Conservation (phyloP, 106 monocot genomes). For the Dioscorea alata region DNA sequence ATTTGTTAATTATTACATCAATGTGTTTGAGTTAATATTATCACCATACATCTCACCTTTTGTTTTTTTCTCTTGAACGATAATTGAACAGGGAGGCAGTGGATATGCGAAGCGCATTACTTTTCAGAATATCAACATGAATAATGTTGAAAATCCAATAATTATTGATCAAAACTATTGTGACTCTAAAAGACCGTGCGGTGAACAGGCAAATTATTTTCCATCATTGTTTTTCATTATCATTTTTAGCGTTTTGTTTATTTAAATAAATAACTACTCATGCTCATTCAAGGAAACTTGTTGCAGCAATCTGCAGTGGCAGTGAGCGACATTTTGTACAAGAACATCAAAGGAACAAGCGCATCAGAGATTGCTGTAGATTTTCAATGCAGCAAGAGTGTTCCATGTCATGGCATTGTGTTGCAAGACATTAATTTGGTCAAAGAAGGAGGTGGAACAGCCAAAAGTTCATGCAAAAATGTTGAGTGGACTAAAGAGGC, state of each 20-base stretch:
- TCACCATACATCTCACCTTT: no score
- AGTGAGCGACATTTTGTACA: conserved; percentile 44
- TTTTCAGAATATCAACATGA: conserved; percentile 60
- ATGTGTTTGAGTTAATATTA: no score
- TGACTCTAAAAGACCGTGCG: conserved; percentile 48
- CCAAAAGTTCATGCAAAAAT: conserved; percentile 26
- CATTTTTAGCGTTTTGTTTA: no score
- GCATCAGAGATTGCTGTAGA: conserved; percentile 41
- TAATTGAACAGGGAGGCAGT: conserved; percentile 71
- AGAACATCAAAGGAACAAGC: conserved; percentile 67
- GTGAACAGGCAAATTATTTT: conserved; percentile 40
- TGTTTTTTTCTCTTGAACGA: no score
- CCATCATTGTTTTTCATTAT: no score
- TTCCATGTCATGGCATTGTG: conserved; percentile 36
- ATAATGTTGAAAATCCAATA: conserved; percentile 62
- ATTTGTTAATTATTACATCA: no score
- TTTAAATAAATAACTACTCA: no score
- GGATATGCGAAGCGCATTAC: conserved; percentile 59
- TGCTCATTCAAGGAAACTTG: no score
- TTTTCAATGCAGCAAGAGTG: conserved; percentile 49
- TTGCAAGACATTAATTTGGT: conserved; percentile 44
- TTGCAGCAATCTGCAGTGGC: conserved; percentile 38
- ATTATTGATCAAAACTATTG: conserved; percentile 88
- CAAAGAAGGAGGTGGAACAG: conserved; percentile 2
- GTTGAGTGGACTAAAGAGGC: conserved; percentile 24